phyloP scores from a whole-genome alignment of 768 basidiomycete genomes.

The Nidularia pulvinata region DNA sequence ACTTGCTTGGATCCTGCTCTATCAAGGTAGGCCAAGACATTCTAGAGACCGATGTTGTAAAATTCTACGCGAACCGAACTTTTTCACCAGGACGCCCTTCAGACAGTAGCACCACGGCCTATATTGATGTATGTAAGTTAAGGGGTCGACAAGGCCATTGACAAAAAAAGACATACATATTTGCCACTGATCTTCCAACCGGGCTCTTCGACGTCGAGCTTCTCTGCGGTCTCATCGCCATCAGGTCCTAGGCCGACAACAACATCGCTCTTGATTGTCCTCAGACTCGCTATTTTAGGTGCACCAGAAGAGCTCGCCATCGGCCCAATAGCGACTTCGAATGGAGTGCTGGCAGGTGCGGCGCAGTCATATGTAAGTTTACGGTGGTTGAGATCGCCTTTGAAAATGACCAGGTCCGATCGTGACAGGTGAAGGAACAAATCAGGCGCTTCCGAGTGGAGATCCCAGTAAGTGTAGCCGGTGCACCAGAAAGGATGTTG shows the following conservation, averaged over 20 bases:
- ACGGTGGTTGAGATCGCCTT: constrained; percentile 93
- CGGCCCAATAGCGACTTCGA: constrained; percentile 89
- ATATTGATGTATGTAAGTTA: background rate
- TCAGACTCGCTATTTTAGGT: constrained; percentile 81
- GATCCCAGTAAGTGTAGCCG: constrained; percentile 94
- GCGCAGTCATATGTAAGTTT: constrained; percentile 89
- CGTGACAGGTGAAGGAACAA: constrained; percentile 90
- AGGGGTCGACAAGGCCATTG: background rate
- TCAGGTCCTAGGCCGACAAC: constrained; percentile 81
- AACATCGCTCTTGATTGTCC: constrained; percentile 96
- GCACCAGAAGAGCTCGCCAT: constrained; percentile 90
- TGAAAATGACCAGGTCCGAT: constrained; percentile 92
- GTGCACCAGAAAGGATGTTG: constrained; percentile 96
- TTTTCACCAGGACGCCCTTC: constrained; percentile 90
- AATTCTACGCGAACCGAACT: constrained; percentile 64
- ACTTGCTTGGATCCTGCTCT: too few relatives aligned
- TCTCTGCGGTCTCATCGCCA: constrained; percentile 71
- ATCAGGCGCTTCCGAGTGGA: constrained; percentile 84
- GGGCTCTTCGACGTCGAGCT: constrained; percentile 80
- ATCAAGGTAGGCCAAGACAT: too few relatives aligned
- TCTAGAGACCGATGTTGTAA: too few relatives aligned
- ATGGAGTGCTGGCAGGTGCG: constrained; percentile 84
- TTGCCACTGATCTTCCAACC: constrained; percentile 99
- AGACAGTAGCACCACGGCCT: constrained; percentile 88
- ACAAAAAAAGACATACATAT: constrained; percentile 61